Evolutionary conservation across 2,329 filamentous ascomycete species (phyloP), one percentile per base, ranked within the genome.

Genomic region (Epichloe gansuensis): DNA sequence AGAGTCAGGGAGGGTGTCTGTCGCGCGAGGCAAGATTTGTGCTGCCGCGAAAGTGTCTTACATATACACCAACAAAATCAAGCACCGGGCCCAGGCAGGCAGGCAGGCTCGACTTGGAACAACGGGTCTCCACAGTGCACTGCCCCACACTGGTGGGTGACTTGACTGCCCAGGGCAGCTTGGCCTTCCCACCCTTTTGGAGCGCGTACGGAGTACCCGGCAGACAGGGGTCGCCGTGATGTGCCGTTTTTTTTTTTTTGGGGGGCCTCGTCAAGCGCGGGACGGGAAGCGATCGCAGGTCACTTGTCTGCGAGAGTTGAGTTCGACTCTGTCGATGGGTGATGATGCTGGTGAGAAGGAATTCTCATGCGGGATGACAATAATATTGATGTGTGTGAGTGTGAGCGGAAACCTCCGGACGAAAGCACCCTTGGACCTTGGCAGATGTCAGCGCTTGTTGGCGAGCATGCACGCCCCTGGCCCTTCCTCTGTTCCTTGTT

Each of bases 21-120:
- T 50, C 52, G 54, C 54, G 56, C 55, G 59, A 62, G 57, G 59
- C 57, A 53, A 50, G 51, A 48, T 23, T 28, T 44, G 47, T 44
- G 34, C 48, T 11, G 8, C 43, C 25, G 48, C 46, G 23, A 54
- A 46, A 52, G 34, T 60, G 59, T 60, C 59, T 59, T 57, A 55
- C n/a, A n/a, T n/a, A n/a, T n/a, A n/a, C 51, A 53, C 53, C 44
- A 55, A 55, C 48, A 52, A 57, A 56, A 55, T 51, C 11, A 23
- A 50, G 52, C 34, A 46, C 37, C 42, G 21, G 47, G 25, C 11
- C 47, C 35, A 47, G 34, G 48, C 48, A 49, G 44, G 48, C 35
- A 47, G 34, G 48, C 48, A 49, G 44, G 48, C 44, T 51, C 43
- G 44, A 51, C 52, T 48, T 38, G 38, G 44, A 39, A 43, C 38